These are phyloP conservation scores for Fusarium nurragi DNA, from an alignment of 2,329 filamentous ascomycete species.

Conservation along the genomic window DNA sequence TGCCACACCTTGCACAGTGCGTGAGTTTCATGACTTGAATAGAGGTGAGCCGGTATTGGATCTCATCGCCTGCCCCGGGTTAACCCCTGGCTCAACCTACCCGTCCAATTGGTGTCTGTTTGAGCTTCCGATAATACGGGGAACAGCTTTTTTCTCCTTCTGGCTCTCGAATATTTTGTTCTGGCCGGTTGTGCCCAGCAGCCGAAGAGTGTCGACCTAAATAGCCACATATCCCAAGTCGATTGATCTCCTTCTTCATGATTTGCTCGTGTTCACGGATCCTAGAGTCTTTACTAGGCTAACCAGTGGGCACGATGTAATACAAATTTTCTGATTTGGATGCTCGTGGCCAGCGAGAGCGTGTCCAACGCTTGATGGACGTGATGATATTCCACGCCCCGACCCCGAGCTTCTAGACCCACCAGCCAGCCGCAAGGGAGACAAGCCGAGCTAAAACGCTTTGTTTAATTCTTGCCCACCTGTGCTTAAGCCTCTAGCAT, in stretches of 20 bases:
- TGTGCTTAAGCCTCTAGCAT: constrained; percentile 15
- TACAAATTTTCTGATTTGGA: constrained; percentile 6
- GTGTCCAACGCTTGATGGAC: constrained; percentile 33
- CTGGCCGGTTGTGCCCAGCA: constrained; percentile 7
- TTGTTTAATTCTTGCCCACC: constrained; percentile 26
- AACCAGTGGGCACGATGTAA: constrained; percentile 20
- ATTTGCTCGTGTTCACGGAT: background rate
- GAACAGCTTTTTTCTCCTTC: constrained; percentile 17
- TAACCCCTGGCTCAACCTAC: constrained; percentile 27
- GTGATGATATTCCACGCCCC: constrained; percentile 27
- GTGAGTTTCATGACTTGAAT: constrained; percentile 4
- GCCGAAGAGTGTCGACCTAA: constrained; percentile 12
- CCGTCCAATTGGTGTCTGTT: constrained; percentile 37
- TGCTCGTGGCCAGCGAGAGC: constrained; percentile 10
- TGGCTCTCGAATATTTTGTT: constrained; percentile 6
- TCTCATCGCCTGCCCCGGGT: constrained; percentile 37
- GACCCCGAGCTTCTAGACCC: constrained; percentile 26
- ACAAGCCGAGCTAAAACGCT: constrained; percentile 40
- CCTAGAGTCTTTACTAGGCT: background rate
- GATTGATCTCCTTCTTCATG: background rate
- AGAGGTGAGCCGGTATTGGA: constrained; percentile 31
- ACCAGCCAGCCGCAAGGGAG: constrained; percentile 40
- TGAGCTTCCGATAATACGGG: constrained; percentile 10
- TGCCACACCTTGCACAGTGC: constrained; percentile 28
- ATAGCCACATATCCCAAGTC: background rate